Base-by-base conservation (phyloP, 148 eudicot species). In the Dianthus caryophyllus region DNA sequence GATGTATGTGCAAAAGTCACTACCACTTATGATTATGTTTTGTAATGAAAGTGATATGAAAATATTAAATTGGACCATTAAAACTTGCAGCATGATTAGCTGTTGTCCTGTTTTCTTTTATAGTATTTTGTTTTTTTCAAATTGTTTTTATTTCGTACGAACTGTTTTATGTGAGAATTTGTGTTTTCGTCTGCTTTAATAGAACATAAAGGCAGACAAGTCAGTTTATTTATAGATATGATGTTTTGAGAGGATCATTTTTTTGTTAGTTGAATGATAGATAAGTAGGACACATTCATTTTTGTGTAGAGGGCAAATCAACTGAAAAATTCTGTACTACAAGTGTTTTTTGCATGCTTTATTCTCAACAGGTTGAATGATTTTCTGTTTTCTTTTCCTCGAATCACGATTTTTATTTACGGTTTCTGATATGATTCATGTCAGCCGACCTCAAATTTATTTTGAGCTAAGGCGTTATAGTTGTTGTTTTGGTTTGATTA, bases 181-280 rank as follows among this genome's bases (percentile, higher is more conserved):
- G 17, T 63, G 71, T 16, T 65, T 61, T 59, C 50, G 61, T 65
- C 65, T 66, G 64, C 44, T 64, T 25, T 15, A 36, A 50, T 69
- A 57, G 33, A 58, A 64, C 50, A 27, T 31, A 75, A 75, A 65
- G 79, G 79, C 61, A 65, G 79, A 76, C 79, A 76, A 58, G 33
- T 75, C 26, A 29, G 66, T 59, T 75, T 65, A 36, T 16, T 33
- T 65, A 72, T 57, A 70, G 65, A 70, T 64, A 65, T 65, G 65
- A 56, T 75, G 74, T 70, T 69, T 75, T 52, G 48, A 29, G n/a
- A 29, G 44, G 58, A 25, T 46, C 54, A 50, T 50, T 36, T 67
- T 59, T n/a, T 43, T 33, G 7, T 33, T 3, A 55, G 31, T 55
- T 54, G 49, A 60, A 41, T 51, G 36, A 67, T 53, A 27, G 67